Conservation (phyloP, 805 yeast species). For the Debaryomyces hansenii region DNA sequence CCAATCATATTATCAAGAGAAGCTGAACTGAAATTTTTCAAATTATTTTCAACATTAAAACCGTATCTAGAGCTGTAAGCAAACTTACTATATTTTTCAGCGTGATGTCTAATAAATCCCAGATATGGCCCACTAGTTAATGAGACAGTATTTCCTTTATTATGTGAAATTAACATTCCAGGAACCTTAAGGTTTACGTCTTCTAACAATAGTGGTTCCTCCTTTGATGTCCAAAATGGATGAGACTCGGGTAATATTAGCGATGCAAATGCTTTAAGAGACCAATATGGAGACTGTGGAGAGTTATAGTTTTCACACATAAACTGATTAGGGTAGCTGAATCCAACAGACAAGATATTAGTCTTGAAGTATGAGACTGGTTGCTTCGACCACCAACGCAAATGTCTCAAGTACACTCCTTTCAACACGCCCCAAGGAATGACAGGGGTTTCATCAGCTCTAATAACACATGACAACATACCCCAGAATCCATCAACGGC, state of each 20-base stretch:
- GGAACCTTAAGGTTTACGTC: constrained; percentile 1
- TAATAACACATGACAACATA: constrained; percentile 5
- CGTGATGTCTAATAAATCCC: constrained; percentile 2
- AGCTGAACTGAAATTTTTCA: constrained; percentile 5
- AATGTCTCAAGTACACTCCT: constrained; percentile 6
- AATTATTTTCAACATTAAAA: constrained; percentile 7
- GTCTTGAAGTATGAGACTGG: constrained; percentile 8
- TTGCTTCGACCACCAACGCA: constrained; percentile 12
- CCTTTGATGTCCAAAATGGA: constrained; percentile 11
- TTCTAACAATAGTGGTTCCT: constrained; percentile 3
- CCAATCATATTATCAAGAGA: constrained; percentile 12
- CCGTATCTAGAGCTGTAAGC: constrained; percentile 11
- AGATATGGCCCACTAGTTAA: constrained; percentile 10
- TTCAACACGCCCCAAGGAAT: constrained; percentile 12
- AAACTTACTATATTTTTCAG: constrained; percentile 12
- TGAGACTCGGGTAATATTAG: constrained; percentile 7
- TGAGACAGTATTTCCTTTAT: constrained; percentile 6
- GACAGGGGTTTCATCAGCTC: constrained; percentile 2
- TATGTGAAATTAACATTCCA: constrained; percentile 12
- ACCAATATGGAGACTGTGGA: constrained; percentile 15
- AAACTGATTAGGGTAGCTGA: constrained; percentile 11
- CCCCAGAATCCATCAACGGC: constrained; percentile 15
- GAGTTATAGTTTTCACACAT: constrained; percentile 12
- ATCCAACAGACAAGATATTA: constrained; percentile 11
- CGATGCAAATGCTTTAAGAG: constrained; percentile 10